Evolutionary conservation across 352 stramenopile genomes (phyloP).

Genomic region (Blastocystis sp.): DNA sequence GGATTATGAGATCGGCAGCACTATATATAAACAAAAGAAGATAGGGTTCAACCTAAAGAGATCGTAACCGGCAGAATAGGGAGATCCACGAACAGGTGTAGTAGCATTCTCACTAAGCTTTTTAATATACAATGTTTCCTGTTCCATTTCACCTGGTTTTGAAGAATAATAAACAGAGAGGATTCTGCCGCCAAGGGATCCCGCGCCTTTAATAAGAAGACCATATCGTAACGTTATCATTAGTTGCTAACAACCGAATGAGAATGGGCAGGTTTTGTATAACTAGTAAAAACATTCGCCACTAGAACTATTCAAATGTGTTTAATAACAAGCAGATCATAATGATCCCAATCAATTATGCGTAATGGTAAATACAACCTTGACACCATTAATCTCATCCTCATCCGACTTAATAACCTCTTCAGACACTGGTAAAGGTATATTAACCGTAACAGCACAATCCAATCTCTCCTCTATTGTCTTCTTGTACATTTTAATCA

Average conservation of each 20-base stretch:
- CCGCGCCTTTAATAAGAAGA: background rate
- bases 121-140: constrained; percentile 77
- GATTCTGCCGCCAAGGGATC: background rate
- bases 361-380: constrained; percentile 49
- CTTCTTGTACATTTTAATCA: constrained; percentile 71
- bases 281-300: background rate
- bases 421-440: background rate
- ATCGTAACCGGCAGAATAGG: constrained; percentile 79
- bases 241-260: background rate
- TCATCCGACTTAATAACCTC: constrained; percentile 30
- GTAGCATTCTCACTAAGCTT: constrained; percentile 80
- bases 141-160: background rate
- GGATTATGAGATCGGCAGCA: constrained; percentile 83
- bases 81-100: constrained; percentile 77
- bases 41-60: constrained; percentile 71
- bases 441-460: constrained; percentile 4
- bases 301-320: background rate
- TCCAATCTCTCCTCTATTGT: constrained; percentile 62
- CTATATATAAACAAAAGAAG: constrained; percentile 68
- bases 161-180: background rate
- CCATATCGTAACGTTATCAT: background rate
- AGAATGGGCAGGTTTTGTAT: background rate
- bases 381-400: constrained; percentile 51
- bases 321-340: constrained; percentile 16
- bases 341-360: background rate